Percentiles rank a stretch among this genome's conserved stretches.
Conservation (phyloP, 805 yeast genomes). For the Ogataea populi-albae region DNA sequence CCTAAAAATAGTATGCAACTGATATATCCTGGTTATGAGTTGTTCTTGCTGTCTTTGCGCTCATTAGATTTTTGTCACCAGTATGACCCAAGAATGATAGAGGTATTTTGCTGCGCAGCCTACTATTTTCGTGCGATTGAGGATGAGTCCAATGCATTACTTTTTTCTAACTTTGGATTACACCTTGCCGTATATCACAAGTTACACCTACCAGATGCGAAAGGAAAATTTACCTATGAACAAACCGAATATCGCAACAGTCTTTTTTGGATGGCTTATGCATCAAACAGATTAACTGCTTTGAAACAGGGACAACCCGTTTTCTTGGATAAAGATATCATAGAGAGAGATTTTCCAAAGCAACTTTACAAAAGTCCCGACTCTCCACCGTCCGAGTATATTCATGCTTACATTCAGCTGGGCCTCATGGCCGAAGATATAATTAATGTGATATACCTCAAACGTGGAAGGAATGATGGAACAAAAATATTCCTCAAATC, state of each 20-base stretch:
- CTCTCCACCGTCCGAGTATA: conserved; percentile 1
- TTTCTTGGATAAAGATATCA: conserved; percentile 2
- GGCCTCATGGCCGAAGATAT: conserved; percentile 4
- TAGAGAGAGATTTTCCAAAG: conserved; percentile 1
- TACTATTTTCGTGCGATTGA: conserved; percentile 7
- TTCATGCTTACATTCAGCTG: conserved; percentile 1
- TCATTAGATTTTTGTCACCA: conserved; percentile 3
- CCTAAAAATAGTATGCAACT: neutral
- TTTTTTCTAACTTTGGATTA: conserved; percentile 3
- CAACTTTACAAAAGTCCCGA: neutral
- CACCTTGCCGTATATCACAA: conserved; percentile 2
- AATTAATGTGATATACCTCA: conserved; percentile 5
- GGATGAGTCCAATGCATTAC: conserved; percentile 5
- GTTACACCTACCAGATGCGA: conserved; percentile 2
- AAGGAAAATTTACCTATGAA: neutral
- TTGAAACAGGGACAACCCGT: conserved; percentile 5
- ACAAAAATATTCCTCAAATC: conserved; percentile 3
- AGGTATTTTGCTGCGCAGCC: conserved; percentile 3
- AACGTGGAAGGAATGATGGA: conserved; percentile 1
- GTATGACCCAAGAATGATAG: conserved; percentile 3
- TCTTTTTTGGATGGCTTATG: conserved; percentile 4
- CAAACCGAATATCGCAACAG: conserved; percentile 2
- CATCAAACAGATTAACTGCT: conserved; percentile 4
- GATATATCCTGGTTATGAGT: conserved; percentile 5
- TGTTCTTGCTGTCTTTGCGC: neutral